Evolutionary conservation across 2,329 filamentous ascomycete species (phyloP).

Genomic region (Colletotrichum nymphaeae): DNA sequence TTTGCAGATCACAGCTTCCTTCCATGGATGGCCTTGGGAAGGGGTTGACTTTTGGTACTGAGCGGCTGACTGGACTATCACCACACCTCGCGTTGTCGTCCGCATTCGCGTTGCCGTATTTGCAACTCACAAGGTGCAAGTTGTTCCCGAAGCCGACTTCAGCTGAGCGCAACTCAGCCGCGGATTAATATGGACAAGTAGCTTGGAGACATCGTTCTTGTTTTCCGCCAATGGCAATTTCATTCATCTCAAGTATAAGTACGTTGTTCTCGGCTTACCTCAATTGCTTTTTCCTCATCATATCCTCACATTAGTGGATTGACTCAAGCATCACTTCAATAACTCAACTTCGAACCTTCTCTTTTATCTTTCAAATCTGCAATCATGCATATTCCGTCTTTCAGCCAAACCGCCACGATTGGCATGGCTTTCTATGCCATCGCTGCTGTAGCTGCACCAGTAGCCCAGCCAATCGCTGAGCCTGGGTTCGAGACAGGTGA

Average conservation of each 20-base stretch:
- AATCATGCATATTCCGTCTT: constrained; percentile 22
- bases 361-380: neutral
- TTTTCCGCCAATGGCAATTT: neutral
- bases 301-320: neutral
- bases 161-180: neutral
- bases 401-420: constrained; percentile 14
- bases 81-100: neutral
- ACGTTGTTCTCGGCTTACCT: neutral
- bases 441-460: constrained; percentile 14
- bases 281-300: neutral
- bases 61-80: neutral
- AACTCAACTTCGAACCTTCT: neutral
- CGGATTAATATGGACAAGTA: neutral
- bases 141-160: neutral
- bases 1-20: neutral
- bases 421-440: constrained; percentile 26
- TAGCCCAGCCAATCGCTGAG: neutral
- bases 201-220: too few species aligned
- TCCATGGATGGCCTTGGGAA: neutral
- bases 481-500: neutral
- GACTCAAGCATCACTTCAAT: neutral
- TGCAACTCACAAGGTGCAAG: neutral
- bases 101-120: neutral
- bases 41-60: neutral
- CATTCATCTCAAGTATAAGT: constrained; percentile 7